phyloP scores from a whole-genome alignment of 2,329 filamentous ascomycete genomes.

The Epichloe sibirici region DNA sequence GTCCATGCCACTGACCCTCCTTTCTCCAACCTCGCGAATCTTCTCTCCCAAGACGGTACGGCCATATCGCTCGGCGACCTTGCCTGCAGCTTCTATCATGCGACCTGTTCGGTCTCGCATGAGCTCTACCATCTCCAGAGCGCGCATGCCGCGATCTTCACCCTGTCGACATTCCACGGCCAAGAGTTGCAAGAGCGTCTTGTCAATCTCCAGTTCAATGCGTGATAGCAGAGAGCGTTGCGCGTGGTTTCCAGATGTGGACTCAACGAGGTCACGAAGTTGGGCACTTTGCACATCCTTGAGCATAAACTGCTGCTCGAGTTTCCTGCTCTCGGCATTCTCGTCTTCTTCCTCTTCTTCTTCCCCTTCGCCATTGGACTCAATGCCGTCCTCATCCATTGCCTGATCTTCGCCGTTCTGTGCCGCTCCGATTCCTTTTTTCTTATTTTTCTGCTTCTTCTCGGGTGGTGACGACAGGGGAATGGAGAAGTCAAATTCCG shows the following conservation, averaged over 20 bases:
- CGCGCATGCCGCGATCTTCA: slow-evolving; percentile 89
- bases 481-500: slow-evolving; percentile 85
- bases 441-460: slow-evolving; percentile 23
- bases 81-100: slow-evolving; percentile 84
- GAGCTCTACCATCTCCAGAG: slow-evolving; percentile 76
- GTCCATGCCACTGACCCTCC: slow-evolving; percentile 46
- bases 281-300: slow-evolving; percentile 60
- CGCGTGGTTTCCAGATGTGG: slow-evolving; percentile 43
- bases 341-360: slow-evolving; percentile 13
- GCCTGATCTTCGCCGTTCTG: slow-evolving; percentile 24
- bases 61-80: slow-evolving; percentile 79
- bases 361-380: slow-evolving; percentile 15
- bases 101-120: slow-evolving; percentile 75
- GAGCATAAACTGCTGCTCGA: slow-evolving; percentile 76
- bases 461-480: slow-evolving; percentile 46
- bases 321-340: slow-evolving; percentile 40
- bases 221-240: slow-evolving; percentile 57
- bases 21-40: slow-evolving; percentile 76
- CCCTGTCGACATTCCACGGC: slow-evolving; percentile 83
- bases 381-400: slow-evolving; percentile 23
- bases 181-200: slow-evolving; percentile 77
- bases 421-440: slow-evolving; percentile 16
- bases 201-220: slow-evolving; percentile 78
- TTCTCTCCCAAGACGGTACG: slow-evolving; percentile 73
- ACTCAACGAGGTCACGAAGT: slow-evolving; percentile 59